These are phyloP conservation scores for Prunus campanulata DNA, from an alignment of 306 rosid genomes.

Conservation along the genomic window DNA sequence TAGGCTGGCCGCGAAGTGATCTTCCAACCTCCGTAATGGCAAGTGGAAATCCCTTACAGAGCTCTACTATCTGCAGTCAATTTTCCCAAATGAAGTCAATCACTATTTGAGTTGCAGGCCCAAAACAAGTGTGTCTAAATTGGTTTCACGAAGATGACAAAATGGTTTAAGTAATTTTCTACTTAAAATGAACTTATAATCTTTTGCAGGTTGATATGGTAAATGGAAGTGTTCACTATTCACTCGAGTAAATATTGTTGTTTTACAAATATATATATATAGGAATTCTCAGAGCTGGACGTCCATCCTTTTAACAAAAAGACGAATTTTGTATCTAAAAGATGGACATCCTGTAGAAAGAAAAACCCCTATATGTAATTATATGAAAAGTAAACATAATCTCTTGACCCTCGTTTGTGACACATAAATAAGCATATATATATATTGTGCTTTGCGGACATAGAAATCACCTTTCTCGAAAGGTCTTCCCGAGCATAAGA, in stretches of 20 bases:
- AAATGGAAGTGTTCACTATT: not conserved
- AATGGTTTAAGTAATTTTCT: not conserved
- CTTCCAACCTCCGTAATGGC: constrained; percentile 42
- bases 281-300: too few species aligned
- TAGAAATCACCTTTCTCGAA: constrained; percentile 42
- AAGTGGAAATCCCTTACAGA: constrained; percentile 49
- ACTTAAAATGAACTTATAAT: not conserved
- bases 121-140: constrained; percentile 1
- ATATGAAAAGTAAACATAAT: not conserved
- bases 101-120: not conserved
- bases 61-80: constrained; percentile 47
- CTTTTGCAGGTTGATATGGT: not conserved
- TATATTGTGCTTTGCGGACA: constrained; percentile 13
- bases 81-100: not conserved
- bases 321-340: too few species aligned
- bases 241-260: too few species aligned
- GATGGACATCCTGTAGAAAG: too few species aligned
- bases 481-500: constrained; percentile 22
- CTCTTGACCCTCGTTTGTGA: not conserved
- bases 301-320: too few species aligned
- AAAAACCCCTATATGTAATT: too few species aligned
- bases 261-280: too few species aligned
- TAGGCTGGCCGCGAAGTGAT: constrained; percentile 28
- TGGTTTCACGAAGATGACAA: constrained; percentile 23
- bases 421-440: not conserved